Conservation (phyloP, 768 basidiomycete species). For the Termitomyces sp. region DNA sequence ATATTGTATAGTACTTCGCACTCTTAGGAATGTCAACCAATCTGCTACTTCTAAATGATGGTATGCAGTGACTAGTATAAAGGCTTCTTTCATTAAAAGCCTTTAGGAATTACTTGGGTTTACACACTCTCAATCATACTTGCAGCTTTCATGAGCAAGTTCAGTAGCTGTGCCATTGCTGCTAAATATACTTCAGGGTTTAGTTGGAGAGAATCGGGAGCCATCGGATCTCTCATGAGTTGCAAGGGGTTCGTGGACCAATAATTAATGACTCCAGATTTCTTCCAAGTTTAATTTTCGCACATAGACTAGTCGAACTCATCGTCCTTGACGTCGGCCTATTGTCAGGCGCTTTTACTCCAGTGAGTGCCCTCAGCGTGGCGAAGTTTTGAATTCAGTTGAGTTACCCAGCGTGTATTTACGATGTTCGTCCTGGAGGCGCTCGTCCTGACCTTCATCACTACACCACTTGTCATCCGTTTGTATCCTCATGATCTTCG, state of each 20-base stretch:
- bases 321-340: conserved; percentile 96
- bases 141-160: conserved; percentile 84
- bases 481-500: conserved; percentile 64
- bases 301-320: conserved; percentile 72
- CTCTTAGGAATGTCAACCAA: conserved; percentile 90
- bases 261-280: neutral
- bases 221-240: conserved; percentile 91
- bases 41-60: conserved; percentile 78
- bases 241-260: conserved; percentile 72
- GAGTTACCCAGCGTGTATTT: conserved; percentile 56
- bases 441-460: conserved; percentile 78
- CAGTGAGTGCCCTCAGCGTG: conserved; percentile 22
- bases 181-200: conserved; percentile 68
- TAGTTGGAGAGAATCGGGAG: conserved; percentile 71
- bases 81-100: neutral
- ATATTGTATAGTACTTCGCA: conserved; percentile 70
- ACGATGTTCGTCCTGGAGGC: conserved; percentile 94
- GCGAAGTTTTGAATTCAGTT: neutral
- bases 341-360: conserved; percentile 68
- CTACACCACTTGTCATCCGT: conserved; percentile 64
- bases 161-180: conserved; percentile 74
- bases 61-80: conserved; percentile 22
- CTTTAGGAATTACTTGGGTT: conserved; percentile 73
- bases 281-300: neutral
- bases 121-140: conserved; percentile 76